Evolutionary conservation across 106 monocot genomes (phyloP).

Genomic region (Dioscorea dumetorum): DNA sequence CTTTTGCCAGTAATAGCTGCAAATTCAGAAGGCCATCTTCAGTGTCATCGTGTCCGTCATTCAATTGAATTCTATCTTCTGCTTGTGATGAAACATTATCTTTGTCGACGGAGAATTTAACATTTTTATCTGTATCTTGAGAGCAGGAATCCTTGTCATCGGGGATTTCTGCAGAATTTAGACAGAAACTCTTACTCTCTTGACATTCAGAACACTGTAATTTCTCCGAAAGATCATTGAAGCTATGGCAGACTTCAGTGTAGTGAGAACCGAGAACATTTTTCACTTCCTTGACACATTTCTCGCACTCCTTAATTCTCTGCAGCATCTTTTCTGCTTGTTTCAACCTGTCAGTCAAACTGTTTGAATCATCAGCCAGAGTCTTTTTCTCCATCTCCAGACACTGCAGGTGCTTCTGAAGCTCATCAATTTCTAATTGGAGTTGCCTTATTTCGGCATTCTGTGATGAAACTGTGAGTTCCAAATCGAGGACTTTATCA

Average conservation of each 20-base stretch:
- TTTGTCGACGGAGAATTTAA: neutral
- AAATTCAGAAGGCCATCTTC: conserved; percentile 14
- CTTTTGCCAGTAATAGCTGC: conserved; percentile 44
- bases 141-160: no score
- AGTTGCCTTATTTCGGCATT: conserved; percentile 10
- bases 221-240: conserved; percentile 10
- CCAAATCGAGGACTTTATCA: conserved; percentile 17
- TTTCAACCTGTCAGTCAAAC: conserved; percentile 8
- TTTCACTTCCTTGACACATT: conserved; percentile 10
- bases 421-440: conserved; percentile 6
- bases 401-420: conserved; percentile 13
- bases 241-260: conserved; percentile 5
- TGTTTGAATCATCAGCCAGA: conserved; percentile 2
- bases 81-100: neutral
- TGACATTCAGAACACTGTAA: neutral
- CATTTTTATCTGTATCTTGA: no score
- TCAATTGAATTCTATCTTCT: neutral
- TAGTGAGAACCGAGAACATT: conserved; percentile 10
- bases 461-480: conserved; percentile 25
- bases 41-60: neutral
- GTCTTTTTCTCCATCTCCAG: conserved; percentile 24
- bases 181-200: neutral
- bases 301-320: conserved; percentile 15
- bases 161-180: neutral
- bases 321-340: conserved; percentile 17